These are phyloP conservation scores for Ophiostoma tasmaniense DNA, from an alignment of 2,329 filamentous ascomycete species.

Conservation along the genomic window DNA sequence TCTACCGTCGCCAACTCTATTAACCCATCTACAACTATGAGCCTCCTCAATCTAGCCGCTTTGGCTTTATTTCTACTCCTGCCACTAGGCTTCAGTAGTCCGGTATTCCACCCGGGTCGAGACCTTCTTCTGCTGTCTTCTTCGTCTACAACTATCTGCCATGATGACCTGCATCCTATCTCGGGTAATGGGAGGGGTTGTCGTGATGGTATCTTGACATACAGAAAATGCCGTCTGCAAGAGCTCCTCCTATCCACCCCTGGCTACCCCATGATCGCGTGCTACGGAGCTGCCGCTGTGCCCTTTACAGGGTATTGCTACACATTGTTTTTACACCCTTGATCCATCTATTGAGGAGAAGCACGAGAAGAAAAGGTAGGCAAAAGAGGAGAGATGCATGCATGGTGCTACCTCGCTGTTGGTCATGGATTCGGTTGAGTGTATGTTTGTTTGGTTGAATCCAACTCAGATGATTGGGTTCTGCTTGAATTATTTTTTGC, in stretches of 20 bases:
- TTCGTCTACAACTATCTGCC: not conserved
- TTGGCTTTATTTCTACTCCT: not conserved
- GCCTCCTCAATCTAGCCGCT: not conserved
- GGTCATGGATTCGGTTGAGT: not conserved
- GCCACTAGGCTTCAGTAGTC: not conserved
- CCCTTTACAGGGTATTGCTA: not conserved
- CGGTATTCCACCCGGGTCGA: not conserved
- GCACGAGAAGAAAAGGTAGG: not conserved
- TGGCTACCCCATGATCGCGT: not conserved
- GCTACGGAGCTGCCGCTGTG: not conserved
- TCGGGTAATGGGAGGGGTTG: not conserved
- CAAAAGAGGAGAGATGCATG: not conserved
- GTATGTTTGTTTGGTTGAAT: too few relatives aligned
- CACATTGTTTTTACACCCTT: not conserved
- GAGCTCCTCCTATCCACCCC: not conserved
- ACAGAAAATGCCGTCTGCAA: not conserved
- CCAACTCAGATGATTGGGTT: too few relatives aligned
- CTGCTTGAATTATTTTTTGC: not conserved
- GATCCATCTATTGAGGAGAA: not conserved
- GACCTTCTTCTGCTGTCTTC: not conserved
- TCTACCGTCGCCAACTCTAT: not conserved
- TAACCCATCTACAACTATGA: not conserved
- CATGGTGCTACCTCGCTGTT: not conserved
- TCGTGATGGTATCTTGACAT: too few relatives aligned
- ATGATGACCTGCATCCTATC: not conserved